Evolutionary conservation across 78 protist genomes (phyloP).

Genomic region (Guillardia theta): DNA sequence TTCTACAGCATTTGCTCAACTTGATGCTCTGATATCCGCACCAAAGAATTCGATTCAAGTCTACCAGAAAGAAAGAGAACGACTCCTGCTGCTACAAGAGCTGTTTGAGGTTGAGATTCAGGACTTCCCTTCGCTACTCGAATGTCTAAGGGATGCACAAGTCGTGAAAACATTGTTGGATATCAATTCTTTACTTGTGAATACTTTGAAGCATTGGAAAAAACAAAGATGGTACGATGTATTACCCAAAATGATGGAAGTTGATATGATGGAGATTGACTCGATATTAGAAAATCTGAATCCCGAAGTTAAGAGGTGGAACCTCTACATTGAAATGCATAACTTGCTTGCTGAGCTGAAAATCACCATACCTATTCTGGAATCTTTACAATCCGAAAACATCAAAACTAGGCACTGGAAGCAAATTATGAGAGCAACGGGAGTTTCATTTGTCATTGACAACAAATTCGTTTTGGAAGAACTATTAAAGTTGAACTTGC

Average conservation of each 20-base stretch:
- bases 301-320: neutral
- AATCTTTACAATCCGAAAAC: slow-evolving; percentile 60
- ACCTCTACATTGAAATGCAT: neutral
- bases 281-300: neutral
- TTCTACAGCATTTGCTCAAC: no score
- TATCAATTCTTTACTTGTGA: slow-evolving; percentile 4
- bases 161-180: slow-evolving; percentile 78
- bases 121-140: slow-evolving; percentile 10
- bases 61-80: neutral
- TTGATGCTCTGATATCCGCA: neutral
- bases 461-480: slow-evolving; percentile 13
- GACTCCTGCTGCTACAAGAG: neutral
- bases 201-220: slow-evolving; percentile 56
- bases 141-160: slow-evolving; percentile 19
- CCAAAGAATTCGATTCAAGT: no score
- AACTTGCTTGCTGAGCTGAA: neutral
- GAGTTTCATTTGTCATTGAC: slow-evolving; percentile 7
- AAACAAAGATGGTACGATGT: slow-evolving; percentile 33
- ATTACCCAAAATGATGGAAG: neutral
- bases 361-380: slow-evolving; percentile 62
- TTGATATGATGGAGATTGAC: neutral
- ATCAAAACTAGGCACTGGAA: slow-evolving; percentile 87
- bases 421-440: slow-evolving; percentile 49
- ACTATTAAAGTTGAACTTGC: slow-evolving; percentile 46
- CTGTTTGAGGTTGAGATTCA: slow-evolving; percentile 57